Evolutionary conservation across 345 rosid genomes (phyloP), one percentile per base, ranked within the genome.

Genomic region (Brassica juncea): DNA sequence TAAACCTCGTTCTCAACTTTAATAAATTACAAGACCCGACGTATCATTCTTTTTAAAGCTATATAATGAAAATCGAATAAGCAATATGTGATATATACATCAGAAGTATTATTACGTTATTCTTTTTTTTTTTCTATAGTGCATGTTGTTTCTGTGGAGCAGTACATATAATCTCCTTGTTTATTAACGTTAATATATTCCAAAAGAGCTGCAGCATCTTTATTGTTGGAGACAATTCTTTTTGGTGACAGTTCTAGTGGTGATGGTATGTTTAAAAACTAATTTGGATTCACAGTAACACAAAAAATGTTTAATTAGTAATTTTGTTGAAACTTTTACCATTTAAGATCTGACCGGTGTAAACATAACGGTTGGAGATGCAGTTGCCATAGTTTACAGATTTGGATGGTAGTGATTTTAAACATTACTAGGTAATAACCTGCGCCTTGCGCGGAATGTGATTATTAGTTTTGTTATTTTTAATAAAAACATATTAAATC

Each of bases 1-100:
- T 79, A 72, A 73, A 78, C 63, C 77, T 59, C 73, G 57, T 62
- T 58, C 68, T 78, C 6, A 42, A 47, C 4, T 66, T 27, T 32
- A 5, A 28, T 9, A 49, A 3, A 35, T 19, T 54, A 52, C 62
- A 57, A 55, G 23, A 72, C 60, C 60, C 66, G 55, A 77, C 37
- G 65, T 15, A 21, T 9, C 4, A 23, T 75, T 74, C 39, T 5
- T 15, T 67, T 19, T 30, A 8, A 60, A 44, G 31, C 49, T 8
- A 44, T 21, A 21, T 58, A 8, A 58, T 58, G 12, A 58, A 57
- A 57, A 58, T 58, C 35, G 35, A 61, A 61, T 61, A 10, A 61
- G 66, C 35, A 10, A 61, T 61, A 61, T 61, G 25, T 54, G 57
- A 52, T n/a, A 52, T 52, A 60, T 25, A 5, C 3, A 11, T 9